Base-by-base conservation (phyloP, 768 basidiomycete genomes). In the Rhodotorula kratochvilovae region DNA sequence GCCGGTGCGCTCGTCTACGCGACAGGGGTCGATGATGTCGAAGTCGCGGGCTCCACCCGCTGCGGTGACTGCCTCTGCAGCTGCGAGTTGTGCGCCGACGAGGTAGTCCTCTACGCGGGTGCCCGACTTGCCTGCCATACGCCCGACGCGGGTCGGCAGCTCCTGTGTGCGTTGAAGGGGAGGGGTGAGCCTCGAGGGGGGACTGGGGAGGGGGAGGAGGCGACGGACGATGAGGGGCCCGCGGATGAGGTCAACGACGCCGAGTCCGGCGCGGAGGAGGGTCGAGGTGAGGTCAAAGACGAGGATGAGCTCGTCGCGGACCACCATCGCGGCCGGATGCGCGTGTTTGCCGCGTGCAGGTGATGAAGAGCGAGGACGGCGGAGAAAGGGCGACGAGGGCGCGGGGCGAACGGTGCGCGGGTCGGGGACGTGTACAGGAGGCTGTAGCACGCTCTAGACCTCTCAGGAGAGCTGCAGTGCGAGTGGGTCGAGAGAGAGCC, bases 251-350 rank as follows among this genome's bases (percentile, higher is more conserved):
- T 94, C 92, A 68, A 87, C 84, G 4, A 94, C 84, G 42, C 92
- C 92, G 35, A 90, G 82, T 16, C 90, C 89, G 55, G 89, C 91
- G 50, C 89, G 85, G 60, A 93, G 81, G 57, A 83, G 79, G 7
- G 89, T 88, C 62, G 88, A 83, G 63, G 87, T 84, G 21, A 88
- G 88, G 81, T 93, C 92, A 78, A 95, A 86, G 80, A 93, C 83
- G 71, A 92, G 84, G 55, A 92, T 85, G 62, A 86, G 88, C 60
- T 89, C 85, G 80, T 93, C 91, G 79, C 91, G 87, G 48, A 59
- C 61, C 12, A 66, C 61, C 79, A 79, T 79, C 16, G 54, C 61
- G 39, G 29, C 15, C 25, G 42, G 59, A 6, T 4, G 63, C 46
- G 23, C 13, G 42, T 23, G 11, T 25, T 23, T 12, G 12, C n/a